Percentiles rank a stretch among this genome's conserved stretches.
These are phyloP conservation scores for Rhodocollybia butyracea DNA, from an alignment of 768 basidiomycete species.

Conservation along the genomic window DNA sequence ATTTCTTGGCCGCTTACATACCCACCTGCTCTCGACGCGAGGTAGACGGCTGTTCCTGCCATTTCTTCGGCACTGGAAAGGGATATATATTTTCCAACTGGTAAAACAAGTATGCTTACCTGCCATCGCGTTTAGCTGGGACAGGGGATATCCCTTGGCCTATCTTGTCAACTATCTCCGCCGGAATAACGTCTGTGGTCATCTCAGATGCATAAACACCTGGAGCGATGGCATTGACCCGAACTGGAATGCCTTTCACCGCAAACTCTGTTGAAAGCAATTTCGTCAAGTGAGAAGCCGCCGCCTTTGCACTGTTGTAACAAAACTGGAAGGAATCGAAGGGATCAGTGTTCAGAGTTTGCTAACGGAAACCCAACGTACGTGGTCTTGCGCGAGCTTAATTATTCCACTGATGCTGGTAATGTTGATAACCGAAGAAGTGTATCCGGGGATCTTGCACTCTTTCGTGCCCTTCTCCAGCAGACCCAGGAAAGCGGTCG, in stretches of 20 bases:
- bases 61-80: constrained; percentile 60
- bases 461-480: constrained; percentile 71
- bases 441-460: constrained; percentile 37
- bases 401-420: constrained; percentile 73
- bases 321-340: constrained; percentile 49
- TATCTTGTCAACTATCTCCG: constrained; percentile 48
- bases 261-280: constrained; percentile 76
- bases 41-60: constrained; percentile 74
- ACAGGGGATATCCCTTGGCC: constrained; percentile 59
- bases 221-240: constrained; percentile 73
- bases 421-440: constrained; percentile 70
- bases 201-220: constrained; percentile 78
- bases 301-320: constrained; percentile 81
- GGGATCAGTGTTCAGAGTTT: not conserved
- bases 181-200: constrained; percentile 51
- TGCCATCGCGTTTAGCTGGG: constrained; percentile 61
- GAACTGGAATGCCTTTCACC: constrained; percentile 62
- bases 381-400: constrained; percentile 74
- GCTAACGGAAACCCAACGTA: constrained; percentile 29
- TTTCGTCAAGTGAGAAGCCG: constrained; percentile 71
- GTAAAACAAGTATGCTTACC: constrained; percentile 41
- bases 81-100: not conserved
- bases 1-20: constrained; percentile 81
- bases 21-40: constrained; percentile 68
- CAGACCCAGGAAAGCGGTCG: constrained; percentile 72